These are phyloP conservation scores for Alternaria hordeiaustralica DNA, from an alignment of 2,329 filamentous ascomycete genomes.

Conservation along the genomic window DNA sequence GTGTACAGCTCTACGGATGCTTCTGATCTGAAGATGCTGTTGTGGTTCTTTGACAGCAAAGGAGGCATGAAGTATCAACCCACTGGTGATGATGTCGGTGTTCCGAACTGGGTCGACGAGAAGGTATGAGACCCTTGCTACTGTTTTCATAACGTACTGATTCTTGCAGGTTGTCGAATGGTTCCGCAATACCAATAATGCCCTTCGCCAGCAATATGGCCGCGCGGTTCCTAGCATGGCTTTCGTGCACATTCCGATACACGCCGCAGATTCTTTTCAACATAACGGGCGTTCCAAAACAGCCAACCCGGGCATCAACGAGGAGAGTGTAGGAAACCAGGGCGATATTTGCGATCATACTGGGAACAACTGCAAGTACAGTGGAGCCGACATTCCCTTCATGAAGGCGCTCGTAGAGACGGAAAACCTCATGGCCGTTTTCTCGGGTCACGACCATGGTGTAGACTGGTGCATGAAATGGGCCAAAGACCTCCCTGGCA, in stretches of 20 bases:
- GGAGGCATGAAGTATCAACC: conserved; percentile 32
- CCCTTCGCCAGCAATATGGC: conserved; percentile 34
- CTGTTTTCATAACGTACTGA: not conserved
- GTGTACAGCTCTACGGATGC: conserved; percentile 53
- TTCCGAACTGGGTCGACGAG: conserved; percentile 28
- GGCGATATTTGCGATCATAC: conserved; percentile 22
- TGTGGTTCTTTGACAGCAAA: conserved; percentile 74
- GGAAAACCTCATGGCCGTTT: conserved; percentile 54
- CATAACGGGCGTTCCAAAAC: conserved; percentile 56
- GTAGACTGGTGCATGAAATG: conserved; percentile 52
- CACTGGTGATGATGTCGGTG: conserved; percentile 16
- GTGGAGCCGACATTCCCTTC: conserved; percentile 64
- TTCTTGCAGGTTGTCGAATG: conserved; percentile 32
- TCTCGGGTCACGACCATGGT: conserved; percentile 71
- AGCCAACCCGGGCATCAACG: conserved; percentile 51
- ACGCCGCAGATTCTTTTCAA: conserved; percentile 42
- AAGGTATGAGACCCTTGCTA: conserved; percentile 17
- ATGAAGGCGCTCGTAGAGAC: conserved; percentile 66
- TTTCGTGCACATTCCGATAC: conserved; percentile 61
- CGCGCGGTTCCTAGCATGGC: conserved; percentile 57
- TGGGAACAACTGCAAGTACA: conserved; percentile 41
- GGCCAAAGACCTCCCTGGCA: conserved; percentile 35
- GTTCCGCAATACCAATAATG: conserved; percentile 28
- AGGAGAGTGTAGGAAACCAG: conserved; percentile 33
- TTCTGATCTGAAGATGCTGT: conserved; percentile 53